Evolutionary conservation across 208 protist species (phyloP), one percentile per base, ranked within the genome.

Genomic region (Acanthamoeba healyi): DNA sequence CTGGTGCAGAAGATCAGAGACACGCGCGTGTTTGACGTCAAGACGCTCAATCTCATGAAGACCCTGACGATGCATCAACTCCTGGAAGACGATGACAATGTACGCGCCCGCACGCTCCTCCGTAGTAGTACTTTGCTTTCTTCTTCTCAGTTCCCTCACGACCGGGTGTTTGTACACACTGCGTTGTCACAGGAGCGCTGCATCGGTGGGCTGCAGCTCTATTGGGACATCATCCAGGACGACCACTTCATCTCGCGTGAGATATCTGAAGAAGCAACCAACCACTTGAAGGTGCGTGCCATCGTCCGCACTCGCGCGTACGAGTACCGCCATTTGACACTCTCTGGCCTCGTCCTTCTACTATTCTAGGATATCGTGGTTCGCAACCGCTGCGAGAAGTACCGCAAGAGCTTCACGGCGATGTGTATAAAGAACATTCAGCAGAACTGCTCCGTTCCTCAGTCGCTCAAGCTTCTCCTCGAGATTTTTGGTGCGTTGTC

Each of bases 161-260:
- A n/a, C n/a, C n/a, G n/a, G n/a, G n/a, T n/a, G n/a, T n/a, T n/a
- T 29, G 15, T 29, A 12, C 56, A n/a, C 26, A 15, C 58, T 56
- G 0, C 38, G 4, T 44, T n/a, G 24, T 12, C 9, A 46, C 26
- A 91, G 84, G 84, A 91, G 54, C n/a, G 84, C 17, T 36, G 58
- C 49, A 91, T 34, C 6, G 58, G 84, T 17, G 84, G 84, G 26
- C 26, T 91, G 42, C 32, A 44, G 56, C 58, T 91, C 17, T 91
- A 72, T 24, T 91, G 84, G 84, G 84, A 91, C 26, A 70, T 70
- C 56, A 91, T 91, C 46, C 84, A 91, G 42, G 84, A 91, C 70
- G 84, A 91, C 36, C 84, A 72, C 56, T 91, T 91, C 84, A 91
- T 91, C 38, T 91, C 84, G 1, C 56, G 58, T 22, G 84, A 63